phyloP scores from a whole-genome alignment of 148 eudicot genomes.

The Fagopyrum esculentum region DNA sequence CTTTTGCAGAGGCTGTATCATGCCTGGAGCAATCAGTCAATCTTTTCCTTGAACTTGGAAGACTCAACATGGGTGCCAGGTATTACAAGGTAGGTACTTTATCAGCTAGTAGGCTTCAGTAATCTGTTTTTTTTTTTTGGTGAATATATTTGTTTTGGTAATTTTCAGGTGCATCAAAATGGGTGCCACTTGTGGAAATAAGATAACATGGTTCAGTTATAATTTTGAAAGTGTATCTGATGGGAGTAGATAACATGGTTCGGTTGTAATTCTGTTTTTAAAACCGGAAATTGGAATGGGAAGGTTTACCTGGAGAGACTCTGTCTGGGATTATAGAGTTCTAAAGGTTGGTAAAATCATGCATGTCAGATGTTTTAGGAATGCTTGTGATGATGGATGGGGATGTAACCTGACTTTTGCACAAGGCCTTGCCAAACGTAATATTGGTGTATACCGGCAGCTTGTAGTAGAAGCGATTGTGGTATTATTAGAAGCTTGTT shows the following conservation, averaged over 20 bases:
- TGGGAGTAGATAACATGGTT: not conserved
- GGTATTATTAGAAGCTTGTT: not conserved
- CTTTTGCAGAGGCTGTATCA: slow-evolving; percentile 40
- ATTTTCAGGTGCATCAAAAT: not conserved
- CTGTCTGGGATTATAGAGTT: not conserved
- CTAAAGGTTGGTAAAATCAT: not conserved
- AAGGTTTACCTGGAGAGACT: not conserved
- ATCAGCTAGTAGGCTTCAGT: not conserved
- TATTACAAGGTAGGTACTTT: slow-evolving; percentile 61
- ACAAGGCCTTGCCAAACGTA: not conserved
- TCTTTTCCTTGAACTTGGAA: slow-evolving; percentile 69
- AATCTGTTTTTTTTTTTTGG: not conserved
- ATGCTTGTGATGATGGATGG: not conserved
- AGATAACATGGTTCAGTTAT: not conserved
- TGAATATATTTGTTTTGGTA: not conserved
- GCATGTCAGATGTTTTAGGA: not conserved
- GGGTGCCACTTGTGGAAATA: not conserved
- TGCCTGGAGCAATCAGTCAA: slow-evolving; percentile 63
- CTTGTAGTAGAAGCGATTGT: not conserved
- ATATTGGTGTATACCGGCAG: not conserved
- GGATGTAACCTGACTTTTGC: not conserved
- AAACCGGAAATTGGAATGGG: not conserved
- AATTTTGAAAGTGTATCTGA: not conserved
- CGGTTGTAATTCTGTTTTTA: not conserved
- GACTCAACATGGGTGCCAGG: slow-evolving; percentile 82